Conservation (phyloP, 495 filamentous ascomycete genomes). For the Lentithecium fluviatile region DNA sequence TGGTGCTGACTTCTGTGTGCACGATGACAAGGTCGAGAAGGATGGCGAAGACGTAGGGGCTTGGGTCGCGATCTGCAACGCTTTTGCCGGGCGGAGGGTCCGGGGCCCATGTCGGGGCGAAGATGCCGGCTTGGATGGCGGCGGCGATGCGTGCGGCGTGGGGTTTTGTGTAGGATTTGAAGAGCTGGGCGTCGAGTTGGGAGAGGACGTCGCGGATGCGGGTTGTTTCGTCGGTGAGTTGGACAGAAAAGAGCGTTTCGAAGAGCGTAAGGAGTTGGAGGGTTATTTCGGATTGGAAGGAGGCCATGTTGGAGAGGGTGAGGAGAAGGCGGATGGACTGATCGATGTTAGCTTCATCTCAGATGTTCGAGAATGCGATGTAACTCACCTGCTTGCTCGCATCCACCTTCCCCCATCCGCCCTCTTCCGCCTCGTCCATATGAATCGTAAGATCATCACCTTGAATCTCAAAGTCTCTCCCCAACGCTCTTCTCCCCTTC, state of each 20-base stretch:
- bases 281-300: slow-evolving; percentile 71
- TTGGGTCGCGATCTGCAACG: slow-evolving; percentile 65
- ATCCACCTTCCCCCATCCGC: slow-evolving; percentile 50
- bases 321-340: slow-evolving; percentile 59
- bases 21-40: slow-evolving; percentile 80
- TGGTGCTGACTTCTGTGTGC: slow-evolving; percentile 89
- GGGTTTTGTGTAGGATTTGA: slow-evolving; percentile 83
- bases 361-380: not conserved
- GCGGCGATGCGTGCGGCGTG: slow-evolving; percentile 59
- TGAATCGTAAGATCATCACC: slow-evolving; percentile 40
- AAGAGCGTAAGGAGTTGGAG: slow-evolving; percentile 82
- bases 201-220: slow-evolving; percentile 83
- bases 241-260: slow-evolving; percentile 84
- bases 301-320: slow-evolving; percentile 84
- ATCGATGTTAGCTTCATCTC: slow-evolving; percentile 7
- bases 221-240: slow-evolving; percentile 85
- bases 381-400: slow-evolving; percentile 66
- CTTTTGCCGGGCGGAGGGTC: slow-evolving; percentile 39
- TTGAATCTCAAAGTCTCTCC: slow-evolving; percentile 55
- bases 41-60: slow-evolving; percentile 83
- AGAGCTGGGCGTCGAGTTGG: slow-evolving; percentile 85
- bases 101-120: slow-evolving; percentile 68
- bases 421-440: slow-evolving; percentile 10
- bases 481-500: slow-evolving; percentile 58
- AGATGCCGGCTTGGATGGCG: slow-evolving; percentile 70